Evolutionary conservation across 306 rosid genomes (phyloP), one percentile per base, ranked within the genome.

Genomic region (Casuarina glauca): DNA sequence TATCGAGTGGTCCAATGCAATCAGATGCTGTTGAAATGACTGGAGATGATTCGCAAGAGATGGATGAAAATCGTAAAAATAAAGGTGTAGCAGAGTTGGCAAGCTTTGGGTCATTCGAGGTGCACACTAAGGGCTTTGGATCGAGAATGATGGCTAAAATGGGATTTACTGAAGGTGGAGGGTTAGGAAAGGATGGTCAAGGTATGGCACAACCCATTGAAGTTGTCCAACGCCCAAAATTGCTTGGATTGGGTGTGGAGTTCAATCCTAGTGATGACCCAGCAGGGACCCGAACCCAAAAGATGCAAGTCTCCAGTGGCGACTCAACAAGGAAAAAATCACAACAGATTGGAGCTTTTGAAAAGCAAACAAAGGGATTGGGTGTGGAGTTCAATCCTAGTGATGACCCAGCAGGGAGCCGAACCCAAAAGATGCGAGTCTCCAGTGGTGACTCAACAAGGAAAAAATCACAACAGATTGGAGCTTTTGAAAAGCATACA

Each of bases 131-230:
- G 85, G 97, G 98, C 57, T 92, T 94, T 81, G 98, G 98, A 49
- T 94, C 97, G 1, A 94, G 87, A 86, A 90, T 94, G 97, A 74
- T 94, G 98, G 95, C 98, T 63, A 94, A 89, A 86, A 94, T 94
- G 98, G 98, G 98, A 81, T 94, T 71, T 55, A 79, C 71, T 5
- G 98, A 84, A 76, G 98, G 97, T 50, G 88, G 76, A 69, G 98
- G 98, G 36, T 82, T 94, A 81, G 98, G 98, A 78, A 91, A 86
- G 87, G 87, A 89, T 69, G 88, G 97, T 82, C 96, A 93, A 82
- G 98, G 98, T 45, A 80, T 88, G 62, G 82, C 97, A 19, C 63
- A 69, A 8, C 97, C 98, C 58, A 90, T 95, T 76, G 97, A 92
- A 86, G 98, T 79, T 58, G 79, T 87, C 68, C 85, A 84, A 74